These are phyloP conservation scores for Fusarium sp. DNA, from an alignment of 2,329 filamentous ascomycete genomes.

Conservation along the genomic window DNA sequence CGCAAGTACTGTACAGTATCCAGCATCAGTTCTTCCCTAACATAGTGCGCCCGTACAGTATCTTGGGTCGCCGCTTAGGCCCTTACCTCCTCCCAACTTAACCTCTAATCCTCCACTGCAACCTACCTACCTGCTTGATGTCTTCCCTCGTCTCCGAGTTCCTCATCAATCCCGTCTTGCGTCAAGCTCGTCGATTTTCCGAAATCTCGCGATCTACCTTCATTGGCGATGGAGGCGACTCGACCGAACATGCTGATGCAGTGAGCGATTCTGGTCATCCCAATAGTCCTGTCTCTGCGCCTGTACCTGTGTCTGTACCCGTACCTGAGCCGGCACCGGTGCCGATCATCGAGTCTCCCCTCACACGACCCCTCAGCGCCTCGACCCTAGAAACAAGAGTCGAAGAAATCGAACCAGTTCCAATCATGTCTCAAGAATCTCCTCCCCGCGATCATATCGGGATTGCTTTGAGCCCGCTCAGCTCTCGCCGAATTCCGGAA, in stretches of 20 bases:
- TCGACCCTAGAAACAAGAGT: slow-evolving; percentile 51
- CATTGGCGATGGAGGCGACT: slow-evolving; percentile 50
- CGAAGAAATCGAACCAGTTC: slow-evolving; percentile 42
- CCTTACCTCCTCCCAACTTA: slow-evolving; percentile 29
- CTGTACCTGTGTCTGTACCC: slow-evolving; percentile 3
- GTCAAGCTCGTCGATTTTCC: slow-evolving; percentile 73
- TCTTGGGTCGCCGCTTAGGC: slow-evolving; percentile 24
- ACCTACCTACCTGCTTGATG: slow-evolving; percentile 55
- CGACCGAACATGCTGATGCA: slow-evolving; percentile 35
- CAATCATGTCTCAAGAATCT: slow-evolving; percentile 36
- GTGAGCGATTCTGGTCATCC: slow-evolving; percentile 33
- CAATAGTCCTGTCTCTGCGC: slow-evolving; percentile 33
- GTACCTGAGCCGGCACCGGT: slow-evolving; percentile 23
- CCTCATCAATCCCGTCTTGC: slow-evolving; percentile 73
- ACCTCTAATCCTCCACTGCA: slow-evolving; percentile 10
- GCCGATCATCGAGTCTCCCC: slow-evolving; percentile 40
- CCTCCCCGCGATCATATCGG: slow-evolving; percentile 49
- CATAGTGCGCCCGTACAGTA: slow-evolving; percentile 27
- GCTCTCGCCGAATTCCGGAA: slow-evolving; percentile 66
- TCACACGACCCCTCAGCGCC: slow-evolving; percentile 47
- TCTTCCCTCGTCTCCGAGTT: slow-evolving; percentile 73
- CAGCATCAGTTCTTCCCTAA: neutral
- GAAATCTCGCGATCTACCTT: slow-evolving; percentile 57
- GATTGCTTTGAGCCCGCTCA: slow-evolving; percentile 46
- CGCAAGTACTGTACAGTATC: slow-evolving; percentile 9